phyloP scores from a whole-genome alignment of 78 protist species.

The Dictyostelium brefeldianum region DNA sequence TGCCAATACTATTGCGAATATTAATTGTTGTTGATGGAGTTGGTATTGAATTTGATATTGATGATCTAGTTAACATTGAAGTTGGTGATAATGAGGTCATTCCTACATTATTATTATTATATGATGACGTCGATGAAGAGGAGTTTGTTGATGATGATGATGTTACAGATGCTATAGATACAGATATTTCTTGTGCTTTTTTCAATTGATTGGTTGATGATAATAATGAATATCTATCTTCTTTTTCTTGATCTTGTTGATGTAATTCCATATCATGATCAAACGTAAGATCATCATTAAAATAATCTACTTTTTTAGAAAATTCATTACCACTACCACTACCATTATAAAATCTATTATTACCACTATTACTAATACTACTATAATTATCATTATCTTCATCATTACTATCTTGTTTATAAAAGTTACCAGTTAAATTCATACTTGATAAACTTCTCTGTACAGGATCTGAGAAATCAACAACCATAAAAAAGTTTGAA shows the following conservation, averaged over 20 bases:
- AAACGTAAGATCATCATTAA: slow-evolving; percentile 3
- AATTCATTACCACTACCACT: neutral
- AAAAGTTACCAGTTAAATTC: slow-evolving; percentile 14
- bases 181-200: slow-evolving; percentile 39
- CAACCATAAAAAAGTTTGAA: slow-evolving; percentile 50
- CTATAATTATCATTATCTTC: neutral
- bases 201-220: slow-evolving; percentile 25
- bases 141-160: neutral
- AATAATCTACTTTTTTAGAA: neutral
- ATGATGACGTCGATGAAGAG: neutral
- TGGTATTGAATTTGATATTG: neutral
- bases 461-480: slow-evolving; percentile 62
- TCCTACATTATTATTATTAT: neutral
- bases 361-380: neutral
- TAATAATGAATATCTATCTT: neutral
- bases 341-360: neutral
- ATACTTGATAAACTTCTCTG: slow-evolving; percentile 44
- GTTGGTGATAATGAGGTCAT: neutral
- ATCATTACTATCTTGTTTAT: neutral
- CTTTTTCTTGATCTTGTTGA: neutral
- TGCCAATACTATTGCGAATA: neutral
- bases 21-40: neutral
- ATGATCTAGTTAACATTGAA: neutral
- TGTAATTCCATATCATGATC: slow-evolving; percentile 6
- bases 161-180: neutral